A percentile compares a stretch with the other conserved stretches of the same genome.
phyloP scores from a whole-genome alignment of 345 rosid genomes.

The Microcos paniculata region DNA sequence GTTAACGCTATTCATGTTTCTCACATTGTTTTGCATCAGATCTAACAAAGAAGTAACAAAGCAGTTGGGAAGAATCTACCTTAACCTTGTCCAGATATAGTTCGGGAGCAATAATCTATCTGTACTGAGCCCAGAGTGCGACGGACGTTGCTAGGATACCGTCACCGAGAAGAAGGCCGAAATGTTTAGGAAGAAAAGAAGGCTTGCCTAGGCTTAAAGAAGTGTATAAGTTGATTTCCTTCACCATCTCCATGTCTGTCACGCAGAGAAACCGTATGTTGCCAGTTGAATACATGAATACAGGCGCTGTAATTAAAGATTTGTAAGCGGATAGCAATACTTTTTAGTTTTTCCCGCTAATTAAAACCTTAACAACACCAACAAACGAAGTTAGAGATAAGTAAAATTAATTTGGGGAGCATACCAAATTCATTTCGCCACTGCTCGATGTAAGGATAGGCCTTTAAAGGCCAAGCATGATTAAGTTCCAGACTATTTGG shows the following conservation, averaged over 20 bases:
- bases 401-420: background rate
- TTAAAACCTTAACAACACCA: too few relatives aligned
- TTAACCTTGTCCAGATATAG: conserved; percentile 40
- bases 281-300: conserved; percentile 42
- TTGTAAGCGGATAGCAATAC: background rate
- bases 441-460: conserved; percentile 27
- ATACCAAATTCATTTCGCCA: conserved; percentile 43
- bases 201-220: conserved; percentile 46
- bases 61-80: conserved; percentile 26
- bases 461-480: conserved; percentile 41
- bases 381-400: too few relatives aligned
- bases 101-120: conserved; percentile 47
- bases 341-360: too few relatives aligned
- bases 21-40: too few relatives aligned
- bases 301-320: conserved; percentile 28
- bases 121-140: conserved; percentile 33
- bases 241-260: conserved; percentile 36
- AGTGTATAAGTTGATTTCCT: conserved; percentile 34
- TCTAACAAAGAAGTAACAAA: too few relatives aligned
- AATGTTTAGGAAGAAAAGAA: conserved; percentile 35
- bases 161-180: conserved; percentile 41
- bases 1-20: too few relatives aligned
- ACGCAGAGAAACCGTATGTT: conserved; percentile 29
- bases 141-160: conserved; percentile 44
- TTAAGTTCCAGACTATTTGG: background rate